phyloP scores from a whole-genome alignment of 148 eudicot genomes.

The Mesembryanthemum crystallinum region DNA sequence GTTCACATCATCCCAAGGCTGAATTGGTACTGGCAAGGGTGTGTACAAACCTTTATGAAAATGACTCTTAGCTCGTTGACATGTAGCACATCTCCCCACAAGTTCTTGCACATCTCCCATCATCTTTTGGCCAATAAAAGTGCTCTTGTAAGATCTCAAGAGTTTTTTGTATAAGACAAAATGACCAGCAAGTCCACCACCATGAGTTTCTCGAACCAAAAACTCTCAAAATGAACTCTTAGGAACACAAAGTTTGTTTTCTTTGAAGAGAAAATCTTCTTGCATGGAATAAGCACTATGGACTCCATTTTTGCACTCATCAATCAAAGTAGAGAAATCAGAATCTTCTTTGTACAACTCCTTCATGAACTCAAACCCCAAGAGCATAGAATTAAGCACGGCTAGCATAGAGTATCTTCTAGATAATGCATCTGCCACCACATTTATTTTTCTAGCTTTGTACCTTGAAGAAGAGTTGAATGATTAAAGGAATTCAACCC shows the following conservation, averaged over 20 bases:
- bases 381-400: neutral
- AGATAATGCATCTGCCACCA: constrained; percentile 6
- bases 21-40: too few species aligned
- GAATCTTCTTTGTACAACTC: neutral
- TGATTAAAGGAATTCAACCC: constrained; percentile 13
- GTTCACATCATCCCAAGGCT: too few species aligned
- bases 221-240: neutral
- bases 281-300: too few species aligned
- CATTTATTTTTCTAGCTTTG: constrained; percentile 2
- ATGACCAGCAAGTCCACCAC: neutral
- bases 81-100: too few species aligned
- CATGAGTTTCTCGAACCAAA: neutral
- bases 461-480: constrained; percentile 4
- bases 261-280: too few species aligned
- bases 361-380: neutral
- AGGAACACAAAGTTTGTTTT: too few species aligned
- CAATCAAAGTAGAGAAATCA: neutral
- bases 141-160: neutral
- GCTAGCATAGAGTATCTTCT: neutral
- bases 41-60: too few species aligned
- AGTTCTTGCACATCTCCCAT: neutral
- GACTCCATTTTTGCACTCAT: too few species aligned
- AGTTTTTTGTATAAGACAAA: neutral
- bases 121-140: neutral
- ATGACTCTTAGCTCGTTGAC: too few species aligned